Evolutionary conservation across 2,329 filamentous ascomycete species (phyloP).

Genomic region (Penicillium palitans): DNA sequence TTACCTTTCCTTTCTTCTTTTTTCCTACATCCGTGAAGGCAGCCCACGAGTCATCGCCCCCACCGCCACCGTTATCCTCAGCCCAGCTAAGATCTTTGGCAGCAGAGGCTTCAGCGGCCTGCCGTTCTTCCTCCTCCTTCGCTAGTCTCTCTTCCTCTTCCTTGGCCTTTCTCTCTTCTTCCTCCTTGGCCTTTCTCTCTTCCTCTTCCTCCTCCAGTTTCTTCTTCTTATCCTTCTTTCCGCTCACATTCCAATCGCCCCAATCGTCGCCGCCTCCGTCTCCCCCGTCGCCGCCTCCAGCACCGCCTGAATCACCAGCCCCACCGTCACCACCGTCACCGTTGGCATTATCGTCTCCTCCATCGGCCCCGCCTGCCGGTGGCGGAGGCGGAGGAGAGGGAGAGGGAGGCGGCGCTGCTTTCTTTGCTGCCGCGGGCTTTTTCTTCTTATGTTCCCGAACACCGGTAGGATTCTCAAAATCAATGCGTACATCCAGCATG

Average conservation of each 20-base stretch:
- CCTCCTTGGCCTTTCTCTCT: conserved; percentile 28
- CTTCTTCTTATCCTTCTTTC: conserved; percentile 32
- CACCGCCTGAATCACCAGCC: conserved; percentile 31
- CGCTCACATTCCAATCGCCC: conserved; percentile 40
- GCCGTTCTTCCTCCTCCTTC: conserved; percentile 29
- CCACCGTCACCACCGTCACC: conserved; percentile 37
- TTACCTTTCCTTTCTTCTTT: conserved; percentile 60
- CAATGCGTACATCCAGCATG: conserved; percentile 19
- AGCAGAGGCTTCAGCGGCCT: conserved; percentile 35
- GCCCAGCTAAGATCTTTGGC: conserved; percentile 46
- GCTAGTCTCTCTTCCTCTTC: conserved; percentile 35
- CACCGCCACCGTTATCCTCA: conserved; percentile 41
- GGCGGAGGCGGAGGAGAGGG: conserved; percentile 5
- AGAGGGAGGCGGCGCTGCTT: conserved; percentile 14
- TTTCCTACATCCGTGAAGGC: conserved; percentile 52
- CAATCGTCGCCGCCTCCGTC: conserved; percentile 41
- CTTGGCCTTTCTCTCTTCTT: conserved; percentile 22
- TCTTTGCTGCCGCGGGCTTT: conserved; percentile 23
- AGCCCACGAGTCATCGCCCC: conserved; percentile 54
- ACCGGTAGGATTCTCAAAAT: conserved; percentile 27
- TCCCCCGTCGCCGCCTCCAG: conserved; percentile 35
- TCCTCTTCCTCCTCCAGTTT: conserved; percentile 36
- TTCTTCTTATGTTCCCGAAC: conserved; percentile 41
- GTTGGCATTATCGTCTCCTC: conserved; percentile 41
- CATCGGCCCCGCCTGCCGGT: conserved; percentile 33